Base-by-base conservation (phyloP, 1,284 basidiomycete genomes). In the Pterulicium gracile region DNA sequence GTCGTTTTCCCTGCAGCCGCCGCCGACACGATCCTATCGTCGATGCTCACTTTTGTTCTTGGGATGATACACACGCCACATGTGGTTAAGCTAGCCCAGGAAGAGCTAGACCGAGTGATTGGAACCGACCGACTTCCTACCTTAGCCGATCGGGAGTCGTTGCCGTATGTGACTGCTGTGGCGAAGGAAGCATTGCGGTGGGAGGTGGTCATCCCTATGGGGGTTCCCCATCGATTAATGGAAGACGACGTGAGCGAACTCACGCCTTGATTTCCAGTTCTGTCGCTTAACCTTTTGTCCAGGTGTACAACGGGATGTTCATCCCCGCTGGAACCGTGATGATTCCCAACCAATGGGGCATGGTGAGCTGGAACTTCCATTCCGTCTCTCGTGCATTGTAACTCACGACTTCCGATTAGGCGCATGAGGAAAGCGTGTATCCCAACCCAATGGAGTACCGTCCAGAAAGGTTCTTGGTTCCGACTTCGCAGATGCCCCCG, bases 241-340 rank as follows among this genome's bases (percentile, higher is more conserved):
- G n/a, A 53, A 45, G 56, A 58, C 47, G 56, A 56, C 42, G 52
- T 52, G 34, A 10, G 50, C 23, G 27, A 10, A 10, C 27, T n/a
- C 13, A 4, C 18, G n/a, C 23, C 10, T 10, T 10, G 20, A 15
- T 10, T 15, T 3, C 43, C 4, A 13, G n/a, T 27, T 3, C n/a
- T 3, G 20, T 21, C 23, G 19, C n/a, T 44, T 4, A 27, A n/a
- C 22, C 20, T 27, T 44, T 46, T 34, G 12, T 10, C 15, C 23
- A 13, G 18, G 39, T 42, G 14, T 45, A 23, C 27, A 35, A 32
- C 3, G 54, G 52, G 21, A 51, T 51, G 40, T 52, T 55, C 35
- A 55, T 57, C 13, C 56, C 56, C 7, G 47, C 44, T 15, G 56
- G 56, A 12, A 55, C 52, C 5, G 45, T 50, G 7, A 45, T 56